Evolutionary conservation across 441 rosid genomes (phyloP).

Genomic region (Brassica hybrid): DNA sequence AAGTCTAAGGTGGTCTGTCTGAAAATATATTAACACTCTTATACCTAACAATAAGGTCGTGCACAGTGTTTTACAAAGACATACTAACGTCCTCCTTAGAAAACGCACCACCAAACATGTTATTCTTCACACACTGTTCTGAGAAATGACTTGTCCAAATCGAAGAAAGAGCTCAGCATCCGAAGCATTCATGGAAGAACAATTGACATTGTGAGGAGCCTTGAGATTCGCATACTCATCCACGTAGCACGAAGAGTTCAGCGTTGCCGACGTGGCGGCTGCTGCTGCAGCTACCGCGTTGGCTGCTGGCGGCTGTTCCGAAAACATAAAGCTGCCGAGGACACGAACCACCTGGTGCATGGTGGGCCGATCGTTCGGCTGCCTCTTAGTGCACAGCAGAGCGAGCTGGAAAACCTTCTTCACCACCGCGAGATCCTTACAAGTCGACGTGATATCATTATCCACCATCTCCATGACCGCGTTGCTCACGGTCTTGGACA

Average conservation of each 20-base stretch:
- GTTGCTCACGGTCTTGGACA: constrained; percentile 86
- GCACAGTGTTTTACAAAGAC: constrained; percentile 22
- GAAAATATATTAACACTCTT: no score
- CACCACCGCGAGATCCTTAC: constrained; percentile 79
- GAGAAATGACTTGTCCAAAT: constrained; percentile 95
- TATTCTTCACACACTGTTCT: constrained; percentile 50
- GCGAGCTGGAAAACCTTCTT: constrained; percentile 96
- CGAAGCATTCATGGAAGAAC: constrained; percentile 93
- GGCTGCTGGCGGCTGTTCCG: constrained; percentile 52
- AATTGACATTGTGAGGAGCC: constrained; percentile 80
- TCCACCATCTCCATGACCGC: constrained; percentile 89
- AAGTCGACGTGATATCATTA: constrained; percentile 71
- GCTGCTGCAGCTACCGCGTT: constrained; percentile 13
- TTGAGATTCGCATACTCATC: constrained; percentile 93
- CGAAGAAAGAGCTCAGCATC: constrained; percentile 93
- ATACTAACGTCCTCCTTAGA: constrained; percentile 22
- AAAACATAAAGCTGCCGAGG: constrained; percentile 63
- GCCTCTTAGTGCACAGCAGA: constrained; percentile 80
- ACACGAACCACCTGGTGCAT: constrained; percentile 94
- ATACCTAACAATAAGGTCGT: neutral
- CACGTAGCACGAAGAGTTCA: constrained; percentile 60
- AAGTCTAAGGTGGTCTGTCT: no score
- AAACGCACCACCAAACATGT: neutral
- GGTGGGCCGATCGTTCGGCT: constrained; percentile 82
- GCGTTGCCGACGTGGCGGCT: constrained; percentile 41